These are phyloP conservation scores for Eruca vesicaria DNA, from an alignment of 441 rosid genomes.

Conservation along the genomic window DNA sequence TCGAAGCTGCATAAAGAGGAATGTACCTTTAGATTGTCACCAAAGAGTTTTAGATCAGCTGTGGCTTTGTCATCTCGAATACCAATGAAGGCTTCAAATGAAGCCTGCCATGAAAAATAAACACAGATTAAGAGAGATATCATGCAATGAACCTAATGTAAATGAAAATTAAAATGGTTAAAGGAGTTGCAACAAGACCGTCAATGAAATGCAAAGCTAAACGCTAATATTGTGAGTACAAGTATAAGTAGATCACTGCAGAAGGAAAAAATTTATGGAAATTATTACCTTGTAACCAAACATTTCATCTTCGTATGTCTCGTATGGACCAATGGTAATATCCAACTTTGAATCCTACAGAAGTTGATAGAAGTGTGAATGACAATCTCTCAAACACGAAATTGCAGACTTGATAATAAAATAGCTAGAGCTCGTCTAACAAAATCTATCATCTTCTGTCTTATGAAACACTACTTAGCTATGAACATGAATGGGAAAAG, in stretches of 20 bases:
- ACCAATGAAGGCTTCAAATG: constrained; percentile 88
- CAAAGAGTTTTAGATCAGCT: constrained; percentile 81
- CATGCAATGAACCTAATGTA: background rate
- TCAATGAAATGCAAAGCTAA: background rate
- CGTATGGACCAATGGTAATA: constrained; percentile 93
- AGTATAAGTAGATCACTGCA: background rate
- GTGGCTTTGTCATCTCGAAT: constrained; percentile 83
- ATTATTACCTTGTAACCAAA: constrained; percentile 86
- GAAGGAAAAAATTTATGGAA: background rate
- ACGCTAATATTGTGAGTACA: background rate
- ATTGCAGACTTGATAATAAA: background rate
- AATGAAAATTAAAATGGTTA: background rate
- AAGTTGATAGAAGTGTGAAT: background rate
- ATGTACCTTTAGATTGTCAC: constrained; percentile 78
- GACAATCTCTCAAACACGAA: background rate
- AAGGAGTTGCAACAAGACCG: background rate
- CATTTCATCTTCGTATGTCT: constrained; percentile 83
- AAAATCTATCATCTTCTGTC: background rate
- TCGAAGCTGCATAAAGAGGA: background rate
- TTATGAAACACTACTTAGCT: background rate
- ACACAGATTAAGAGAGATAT: background rate
- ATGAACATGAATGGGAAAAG: background rate
- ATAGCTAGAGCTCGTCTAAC: background rate
- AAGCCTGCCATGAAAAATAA: constrained; percentile 48
- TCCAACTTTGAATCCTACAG: constrained; percentile 85